A percentile compares a stretch with the other conserved stretches of the same genome.
Evolutionary conservation across 345 rosid genomes (phyloP).

Genomic region (Hibiscus mutabilis): DNA sequence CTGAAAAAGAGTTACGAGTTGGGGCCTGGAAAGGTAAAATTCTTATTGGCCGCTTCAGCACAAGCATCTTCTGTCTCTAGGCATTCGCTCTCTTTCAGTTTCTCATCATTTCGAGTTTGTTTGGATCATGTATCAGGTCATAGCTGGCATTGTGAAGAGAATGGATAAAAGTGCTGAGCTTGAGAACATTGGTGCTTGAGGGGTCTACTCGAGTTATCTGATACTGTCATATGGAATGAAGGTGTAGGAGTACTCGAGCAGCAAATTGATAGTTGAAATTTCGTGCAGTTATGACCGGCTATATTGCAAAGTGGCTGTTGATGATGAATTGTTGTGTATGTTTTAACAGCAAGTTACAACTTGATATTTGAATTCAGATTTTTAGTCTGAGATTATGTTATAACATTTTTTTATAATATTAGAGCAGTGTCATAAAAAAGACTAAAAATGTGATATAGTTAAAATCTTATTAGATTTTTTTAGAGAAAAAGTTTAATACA

Average conservation of each 20-base stretch:
- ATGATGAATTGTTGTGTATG: not conserved
- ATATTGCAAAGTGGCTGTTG: not conserved
- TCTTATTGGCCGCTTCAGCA: not conserved
- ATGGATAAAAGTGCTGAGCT: slow-evolving; percentile 63
- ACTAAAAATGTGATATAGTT: too few relatives aligned
- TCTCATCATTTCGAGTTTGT: slow-evolving; percentile 6
- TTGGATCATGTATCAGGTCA: slow-evolving; percentile 51
- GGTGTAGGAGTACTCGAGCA: not conserved
- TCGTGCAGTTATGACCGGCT: not conserved
- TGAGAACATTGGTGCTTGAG: slow-evolving; percentile 69
- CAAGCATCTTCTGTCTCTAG: not conserved
- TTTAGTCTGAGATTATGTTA: too few relatives aligned
- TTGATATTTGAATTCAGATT: too few relatives aligned
- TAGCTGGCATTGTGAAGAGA: slow-evolving; percentile 95
- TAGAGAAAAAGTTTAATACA: too few relatives aligned
- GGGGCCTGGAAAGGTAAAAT: slow-evolving; percentile 92
- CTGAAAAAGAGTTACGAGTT: slow-evolving; percentile 79
- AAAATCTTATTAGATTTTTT: too few relatives aligned
- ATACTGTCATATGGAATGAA: too few relatives aligned
- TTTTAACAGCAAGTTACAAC: not conserved
- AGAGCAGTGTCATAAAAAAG: too few relatives aligned
- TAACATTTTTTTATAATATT: too few relatives aligned
- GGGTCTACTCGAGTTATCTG: not conserved
- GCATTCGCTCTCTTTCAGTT: not conserved
- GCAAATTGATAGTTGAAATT: not conserved